Conservation (phyloP, 2,329 filamentous ascomycete genomes). For the Chrysoporthe deuterocubensis region DNA sequence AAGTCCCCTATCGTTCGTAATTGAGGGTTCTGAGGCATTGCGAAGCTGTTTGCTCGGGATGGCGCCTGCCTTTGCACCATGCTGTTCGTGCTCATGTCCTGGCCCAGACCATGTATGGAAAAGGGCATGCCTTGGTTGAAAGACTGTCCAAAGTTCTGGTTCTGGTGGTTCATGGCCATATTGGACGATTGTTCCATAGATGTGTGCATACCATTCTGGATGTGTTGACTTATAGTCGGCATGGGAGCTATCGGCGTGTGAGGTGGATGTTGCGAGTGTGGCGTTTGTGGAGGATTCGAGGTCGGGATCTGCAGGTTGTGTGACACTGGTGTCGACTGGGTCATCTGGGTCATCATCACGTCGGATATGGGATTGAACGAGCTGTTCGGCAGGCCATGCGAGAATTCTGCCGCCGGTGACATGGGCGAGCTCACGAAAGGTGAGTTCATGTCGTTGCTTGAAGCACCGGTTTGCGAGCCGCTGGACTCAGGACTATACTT, state of each 20-base stretch:
- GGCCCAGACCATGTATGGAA: constrained; percentile 31
- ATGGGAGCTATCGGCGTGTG: constrained; percentile 40
- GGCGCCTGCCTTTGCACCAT: constrained; percentile 42
- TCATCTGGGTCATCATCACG: constrained; percentile 57
- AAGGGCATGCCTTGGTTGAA: constrained; percentile 33
- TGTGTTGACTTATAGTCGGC: constrained; percentile 39
- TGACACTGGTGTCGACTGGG: constrained; percentile 37
- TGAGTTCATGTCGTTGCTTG: constrained; percentile 49
- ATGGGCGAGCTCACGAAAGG: constrained; percentile 60
- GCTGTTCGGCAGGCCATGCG: constrained; percentile 45
- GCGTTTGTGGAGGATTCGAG: constrained; percentile 30
- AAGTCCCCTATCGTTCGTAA: constrained; percentile 54
- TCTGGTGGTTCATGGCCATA: constrained; percentile 39
- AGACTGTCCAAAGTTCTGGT: constrained; percentile 35
- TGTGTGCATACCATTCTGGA: constrained; percentile 39
- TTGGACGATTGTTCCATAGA: constrained; percentile 40
- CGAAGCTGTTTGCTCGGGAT: constrained; percentile 46
- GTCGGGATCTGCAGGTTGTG: constrained; percentile 24
- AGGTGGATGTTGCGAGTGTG: constrained; percentile 36
- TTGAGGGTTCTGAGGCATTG: constrained; percentile 41
- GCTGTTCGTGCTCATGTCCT: constrained; percentile 27
- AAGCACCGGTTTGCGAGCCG: constrained; percentile 39
- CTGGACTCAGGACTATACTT: constrained; percentile 48
- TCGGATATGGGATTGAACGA: constrained; percentile 54
- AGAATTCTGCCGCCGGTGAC: constrained; percentile 57